Percentiles rank a stretch among this genome's conserved stretches.
phyloP scores from a whole-genome alignment of 352 stramenopile species.

The Phytophthora fragariae region DNA sequence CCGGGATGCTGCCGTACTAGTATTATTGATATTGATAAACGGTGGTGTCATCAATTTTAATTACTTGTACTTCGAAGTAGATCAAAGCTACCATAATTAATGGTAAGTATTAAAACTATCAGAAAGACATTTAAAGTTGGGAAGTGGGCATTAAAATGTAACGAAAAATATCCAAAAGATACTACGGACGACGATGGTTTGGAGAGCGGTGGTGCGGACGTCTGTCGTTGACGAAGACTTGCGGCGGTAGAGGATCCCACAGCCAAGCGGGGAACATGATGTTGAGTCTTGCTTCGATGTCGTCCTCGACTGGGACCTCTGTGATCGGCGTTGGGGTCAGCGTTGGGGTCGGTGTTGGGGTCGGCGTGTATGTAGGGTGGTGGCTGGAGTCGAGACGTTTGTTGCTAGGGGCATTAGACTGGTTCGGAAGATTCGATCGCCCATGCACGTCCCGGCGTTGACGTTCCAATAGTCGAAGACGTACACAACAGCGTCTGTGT shows the following conservation, averaged over 20 bases:
- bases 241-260: constrained; percentile 11
- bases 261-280: constrained; percentile 31
- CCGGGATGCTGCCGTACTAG: no score
- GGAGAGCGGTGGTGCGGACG: not conserved
- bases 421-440: constrained; percentile 5
- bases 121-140: no score
- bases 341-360: not conserved
- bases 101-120: no score
- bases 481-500: constrained; percentile 4
- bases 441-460: constrained; percentile 13
- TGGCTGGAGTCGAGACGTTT: not conserved
- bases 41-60: no score
- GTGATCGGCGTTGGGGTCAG: not conserved
- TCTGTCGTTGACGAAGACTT: constrained; percentile 18
- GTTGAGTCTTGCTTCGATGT: constrained; percentile 13
- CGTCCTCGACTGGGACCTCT: constrained; percentile 3
- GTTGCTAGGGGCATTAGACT: constrained; percentile 8
- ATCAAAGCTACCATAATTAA: no score
- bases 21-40: no score
- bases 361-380: not conserved
- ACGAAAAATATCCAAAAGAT: not conserved
- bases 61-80: no score
- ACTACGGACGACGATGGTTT: constrained; percentile 4
- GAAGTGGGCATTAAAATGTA: no score
- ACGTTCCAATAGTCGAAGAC: constrained; percentile 17